Evolutionary conservation across 257 asterid genomes (phyloP).

Genomic region (Asclepias syriaca): DNA sequence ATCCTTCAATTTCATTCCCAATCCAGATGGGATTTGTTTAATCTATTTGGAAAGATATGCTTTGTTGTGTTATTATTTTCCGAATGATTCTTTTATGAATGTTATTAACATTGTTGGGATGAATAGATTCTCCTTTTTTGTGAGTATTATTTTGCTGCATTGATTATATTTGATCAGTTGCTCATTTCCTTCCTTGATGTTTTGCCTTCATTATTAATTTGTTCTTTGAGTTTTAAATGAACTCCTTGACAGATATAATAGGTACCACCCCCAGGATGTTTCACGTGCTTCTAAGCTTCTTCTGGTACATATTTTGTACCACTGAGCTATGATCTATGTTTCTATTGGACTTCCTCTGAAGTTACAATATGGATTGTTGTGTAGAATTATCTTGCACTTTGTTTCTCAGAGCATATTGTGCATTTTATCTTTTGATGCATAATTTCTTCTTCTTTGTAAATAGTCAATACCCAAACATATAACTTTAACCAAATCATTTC

Average conservation of each 20-base stretch:
- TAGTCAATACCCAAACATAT: background rate
- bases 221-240: constrained; percentile 17
- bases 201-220: background rate
- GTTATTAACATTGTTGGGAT: background rate
- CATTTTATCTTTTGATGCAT: background rate
- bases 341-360: background rate
- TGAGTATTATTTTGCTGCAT: background rate
- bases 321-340: constrained; percentile 6
- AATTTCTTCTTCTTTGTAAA: background rate
- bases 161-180: background rate
- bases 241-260: constrained; percentile 63
- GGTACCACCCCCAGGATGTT: constrained; percentile 89
- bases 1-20: constrained; percentile 42
- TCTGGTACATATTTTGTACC: constrained; percentile 46
- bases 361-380: background rate
- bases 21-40: background rate
- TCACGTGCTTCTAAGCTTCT: constrained; percentile 85
- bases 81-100: background rate
- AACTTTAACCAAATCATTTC: background rate
- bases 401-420: background rate
- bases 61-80: background rate
- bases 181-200: background rate
- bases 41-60: background rate
- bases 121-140: background rate
- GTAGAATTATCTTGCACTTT: background rate